phyloP scores from a whole-genome alignment of 225 moss, liverwort and hornwort genomes.

The Rhytidiadelphus loreus region DNA sequence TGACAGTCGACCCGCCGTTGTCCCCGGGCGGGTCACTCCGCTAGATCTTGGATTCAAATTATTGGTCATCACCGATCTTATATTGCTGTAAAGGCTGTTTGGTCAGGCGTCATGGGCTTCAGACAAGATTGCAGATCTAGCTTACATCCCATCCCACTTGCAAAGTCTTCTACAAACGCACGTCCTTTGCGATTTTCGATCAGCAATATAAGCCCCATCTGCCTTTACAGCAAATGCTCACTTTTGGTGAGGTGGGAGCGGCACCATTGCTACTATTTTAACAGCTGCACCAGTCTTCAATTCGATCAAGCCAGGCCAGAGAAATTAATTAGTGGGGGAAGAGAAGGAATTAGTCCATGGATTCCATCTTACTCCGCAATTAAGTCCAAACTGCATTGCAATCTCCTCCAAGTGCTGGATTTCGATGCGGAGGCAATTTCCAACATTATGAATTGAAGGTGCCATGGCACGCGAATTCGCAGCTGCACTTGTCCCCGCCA shows the following conservation, averaged over 20 bases:
- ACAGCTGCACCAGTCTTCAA: not conserved
- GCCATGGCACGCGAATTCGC: not conserved
- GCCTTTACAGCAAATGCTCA: not conserved
- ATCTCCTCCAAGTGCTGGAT: not conserved
- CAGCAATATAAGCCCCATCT: not conserved
- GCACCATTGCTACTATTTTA: too few species aligned
- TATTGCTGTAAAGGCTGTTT: not conserved
- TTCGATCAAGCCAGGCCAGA: not conserved
- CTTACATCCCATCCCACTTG: not conserved
- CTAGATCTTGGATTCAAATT: not conserved
- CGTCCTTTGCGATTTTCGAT: not conserved
- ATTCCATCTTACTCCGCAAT: not conserved
- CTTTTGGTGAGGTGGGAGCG: not conserved
- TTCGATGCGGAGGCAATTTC: not conserved
- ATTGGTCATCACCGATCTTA: too few species aligned
- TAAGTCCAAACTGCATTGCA: not conserved
- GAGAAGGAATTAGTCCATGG: not conserved
- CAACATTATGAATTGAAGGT: not conserved
- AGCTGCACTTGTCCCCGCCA: not conserved
- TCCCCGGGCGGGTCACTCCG: too few species aligned
- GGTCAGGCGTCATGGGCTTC: not conserved
- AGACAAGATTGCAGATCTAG: not conserved
- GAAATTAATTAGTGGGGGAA: not conserved
- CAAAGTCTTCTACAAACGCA: too few species aligned
- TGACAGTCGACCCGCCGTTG: not conserved